Evolutionary conservation across 306 rosid genomes (phyloP).

Genomic region (Sindora glabra): DNA sequence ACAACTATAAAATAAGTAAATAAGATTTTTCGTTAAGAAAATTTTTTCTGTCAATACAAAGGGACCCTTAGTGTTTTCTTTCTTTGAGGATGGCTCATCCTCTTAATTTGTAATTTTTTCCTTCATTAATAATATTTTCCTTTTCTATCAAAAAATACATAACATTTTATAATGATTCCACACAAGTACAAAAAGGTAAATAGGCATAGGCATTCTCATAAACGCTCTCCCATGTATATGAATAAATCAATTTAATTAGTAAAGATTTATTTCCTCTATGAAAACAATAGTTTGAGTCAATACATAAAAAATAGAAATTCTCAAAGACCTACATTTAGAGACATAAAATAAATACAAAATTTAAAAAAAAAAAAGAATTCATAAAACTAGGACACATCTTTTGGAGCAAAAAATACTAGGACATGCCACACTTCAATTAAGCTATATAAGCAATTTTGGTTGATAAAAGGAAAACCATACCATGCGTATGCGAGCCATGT

Average conservation of each 20-base stretch:
- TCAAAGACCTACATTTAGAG: background rate
- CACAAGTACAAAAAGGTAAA: no score
- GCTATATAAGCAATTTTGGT: constrained; percentile 9
- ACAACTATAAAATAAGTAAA: no score
- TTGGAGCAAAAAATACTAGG: background rate
- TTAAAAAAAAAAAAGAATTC: background rate
- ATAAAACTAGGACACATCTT: background rate
- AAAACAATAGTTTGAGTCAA: constrained; percentile 3
- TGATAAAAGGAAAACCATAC: constrained; percentile 43
- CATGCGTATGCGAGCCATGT: constrained; percentile 98
- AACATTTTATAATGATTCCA: no score
- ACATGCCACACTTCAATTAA: background rate
- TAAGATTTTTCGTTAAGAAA: no score
- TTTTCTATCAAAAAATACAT: no score
- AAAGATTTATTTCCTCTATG: background rate
- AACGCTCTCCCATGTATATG: background rate
- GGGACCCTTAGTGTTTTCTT: no score
- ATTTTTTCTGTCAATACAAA: no score
- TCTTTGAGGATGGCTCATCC: no score
- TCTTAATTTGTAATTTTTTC: no score
- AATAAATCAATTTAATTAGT: constrained; percentile 1
- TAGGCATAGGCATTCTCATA: background rate
- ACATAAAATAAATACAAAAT: background rate
- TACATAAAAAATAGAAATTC: background rate
- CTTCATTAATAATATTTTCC: no score